phyloP scores from a whole-genome alignment of 768 basidiomycete genomes.

The Mycena rosella region DNA sequence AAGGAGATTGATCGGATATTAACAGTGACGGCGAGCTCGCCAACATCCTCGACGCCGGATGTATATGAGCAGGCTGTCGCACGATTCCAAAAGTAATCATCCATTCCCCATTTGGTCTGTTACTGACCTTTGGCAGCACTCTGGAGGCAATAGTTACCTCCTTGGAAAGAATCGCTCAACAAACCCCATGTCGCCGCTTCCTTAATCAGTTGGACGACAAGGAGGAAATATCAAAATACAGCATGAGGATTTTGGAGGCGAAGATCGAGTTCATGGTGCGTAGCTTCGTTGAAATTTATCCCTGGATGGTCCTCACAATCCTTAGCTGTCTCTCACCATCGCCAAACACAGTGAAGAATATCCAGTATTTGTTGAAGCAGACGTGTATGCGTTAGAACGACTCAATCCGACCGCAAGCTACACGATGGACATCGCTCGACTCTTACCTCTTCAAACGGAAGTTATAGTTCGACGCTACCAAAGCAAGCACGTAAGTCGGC shows the following conservation, averaged over 20 bases:
- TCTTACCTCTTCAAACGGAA: no score
- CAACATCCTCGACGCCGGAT: not conserved
- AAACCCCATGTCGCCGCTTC: not conserved
- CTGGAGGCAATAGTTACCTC: slow-evolving; percentile 4
- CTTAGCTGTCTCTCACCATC: no score
- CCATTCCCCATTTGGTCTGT: no score
- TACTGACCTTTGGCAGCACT: not conserved
- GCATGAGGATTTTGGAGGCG: not conserved
- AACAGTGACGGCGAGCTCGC: not conserved
- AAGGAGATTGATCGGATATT: not conserved
- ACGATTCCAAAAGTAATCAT: slow-evolving; percentile 10
- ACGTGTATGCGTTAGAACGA: no score
- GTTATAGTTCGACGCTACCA: no score
- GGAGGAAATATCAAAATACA: not conserved
- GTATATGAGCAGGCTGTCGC: not conserved
- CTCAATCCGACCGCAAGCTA: no score
- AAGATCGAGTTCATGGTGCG: slow-evolving; percentile 5
- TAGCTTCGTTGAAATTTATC: not conserved
- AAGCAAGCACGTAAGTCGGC: no score
- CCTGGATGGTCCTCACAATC: no score
- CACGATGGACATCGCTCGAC: no score
- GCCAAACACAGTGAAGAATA: no score
- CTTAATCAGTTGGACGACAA: not conserved
- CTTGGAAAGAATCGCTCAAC: slow-evolving; percentile 1
- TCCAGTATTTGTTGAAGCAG: no score